Evolutionary conservation across 345 rosid genomes (phyloP), one percentile per base, ranked within the genome.

Genomic region (Camelina laxa): DNA sequence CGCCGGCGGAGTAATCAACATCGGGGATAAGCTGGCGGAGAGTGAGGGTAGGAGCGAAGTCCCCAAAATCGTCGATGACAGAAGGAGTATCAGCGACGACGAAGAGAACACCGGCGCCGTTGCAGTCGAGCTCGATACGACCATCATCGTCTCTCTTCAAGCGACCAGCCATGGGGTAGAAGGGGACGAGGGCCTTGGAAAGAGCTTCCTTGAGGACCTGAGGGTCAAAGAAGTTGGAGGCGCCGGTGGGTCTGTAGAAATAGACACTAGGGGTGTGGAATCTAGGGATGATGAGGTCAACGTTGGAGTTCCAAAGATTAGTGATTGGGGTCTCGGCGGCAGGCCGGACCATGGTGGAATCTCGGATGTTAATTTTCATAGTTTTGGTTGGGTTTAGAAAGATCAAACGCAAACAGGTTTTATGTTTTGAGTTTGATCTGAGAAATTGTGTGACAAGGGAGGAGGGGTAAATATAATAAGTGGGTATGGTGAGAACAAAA

Each of bases 141-240:
- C 97, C 99, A 61, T 87, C 89, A 19, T 87, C 88, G 31, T 87
- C 92, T 42, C 85, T 69, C 83, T 76, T 84, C 75, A 87, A 51
- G 57, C 89, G 80, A 7, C 96, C 99, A 1, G 97, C 97, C 99
- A 94, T 94, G 10, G 99, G 99, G 77, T 94, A 92, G 80, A 94
- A 94, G 15, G 88, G 91, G 60, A 91, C 88, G 5, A 94, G 84
- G 4, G 91, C 93, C 87, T 84, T 88, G 72, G 88, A 70, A 27
- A 94, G 86, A 5, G 93, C 92, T 20, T 76, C 87, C 82, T 88
- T 90, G 68, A 94, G 77, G 41, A 84, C 77, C 56, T 61, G 54
- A 1, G 90, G 79, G 35, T 91, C 89, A 50, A 94, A 94, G 85
- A 88, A 94, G 72, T 87, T 81, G 35, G 84, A 16, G 7, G 86